Evolutionary conservation across 495 filamentous ascomycete genomes (phyloP).

Genomic region (Xylaria nigripes): DNA sequence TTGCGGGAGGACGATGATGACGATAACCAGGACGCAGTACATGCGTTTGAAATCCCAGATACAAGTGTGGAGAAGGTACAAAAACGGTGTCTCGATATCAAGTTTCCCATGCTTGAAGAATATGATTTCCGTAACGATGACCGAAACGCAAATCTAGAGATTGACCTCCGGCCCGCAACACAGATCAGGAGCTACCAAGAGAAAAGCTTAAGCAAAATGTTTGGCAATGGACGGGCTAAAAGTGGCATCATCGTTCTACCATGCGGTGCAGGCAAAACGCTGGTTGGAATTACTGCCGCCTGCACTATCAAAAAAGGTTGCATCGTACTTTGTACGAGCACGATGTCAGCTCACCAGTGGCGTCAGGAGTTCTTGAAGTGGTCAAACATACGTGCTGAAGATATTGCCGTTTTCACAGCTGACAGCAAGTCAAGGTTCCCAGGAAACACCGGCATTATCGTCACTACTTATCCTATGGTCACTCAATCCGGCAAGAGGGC

Average conservation of each 20-base stretch:
- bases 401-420: conserved; percentile 91
- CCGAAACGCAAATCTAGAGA: conserved; percentile 80
- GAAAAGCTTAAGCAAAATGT: conserved; percentile 97
- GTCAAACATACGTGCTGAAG: conserved; percentile 92
- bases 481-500: conserved; percentile 73
- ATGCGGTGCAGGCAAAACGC: conserved; percentile 93
- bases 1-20: conserved; percentile 83
- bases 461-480: conserved; percentile 98
- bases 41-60: conserved; percentile 86
- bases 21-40: conserved; percentile 78
- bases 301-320: conserved; percentile 96
- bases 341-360: conserved; percentile 98
- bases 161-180: conserved; percentile 76
- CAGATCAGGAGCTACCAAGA: conserved; percentile 92
- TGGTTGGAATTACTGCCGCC: conserved; percentile 93
- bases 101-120: conserved; percentile 84
- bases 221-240: conserved; percentile 92
- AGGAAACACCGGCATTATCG: conserved; percentile 85
- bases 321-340: conserved; percentile 90
- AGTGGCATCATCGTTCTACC: conserved; percentile 96
- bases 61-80: conserved; percentile 74
- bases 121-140: conserved; percentile 97
- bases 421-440: conserved; percentile 88
- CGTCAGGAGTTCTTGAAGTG: conserved; percentile 91
- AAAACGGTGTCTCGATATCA: conserved; percentile 79